Evolutionary conservation across 257 asterid genomes (phyloP).

Genomic region (Orobanche coerulescens): DNA sequence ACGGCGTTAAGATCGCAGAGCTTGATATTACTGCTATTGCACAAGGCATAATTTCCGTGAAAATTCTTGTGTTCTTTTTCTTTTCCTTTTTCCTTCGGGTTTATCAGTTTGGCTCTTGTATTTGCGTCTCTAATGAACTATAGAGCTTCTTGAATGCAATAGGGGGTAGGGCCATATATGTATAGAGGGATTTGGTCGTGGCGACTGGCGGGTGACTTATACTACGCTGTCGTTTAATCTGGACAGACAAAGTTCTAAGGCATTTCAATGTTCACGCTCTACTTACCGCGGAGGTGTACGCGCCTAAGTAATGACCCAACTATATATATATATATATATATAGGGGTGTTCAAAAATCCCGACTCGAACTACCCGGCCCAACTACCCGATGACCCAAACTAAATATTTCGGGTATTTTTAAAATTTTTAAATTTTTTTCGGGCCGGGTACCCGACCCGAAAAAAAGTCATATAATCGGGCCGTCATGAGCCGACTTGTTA

Average conservation of each 20-base stretch:
- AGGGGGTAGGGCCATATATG: slow-evolving; percentile 3
- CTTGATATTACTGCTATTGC: slow-evolving; percentile 32
- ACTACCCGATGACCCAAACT: no score
- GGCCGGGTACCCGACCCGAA: no score
- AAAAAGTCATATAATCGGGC: no score
- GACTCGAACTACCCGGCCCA: no score
- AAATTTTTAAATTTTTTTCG: no score
- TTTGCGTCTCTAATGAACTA: background rate
- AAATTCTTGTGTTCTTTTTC: background rate
- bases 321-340: no score
- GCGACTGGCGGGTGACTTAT: background rate
- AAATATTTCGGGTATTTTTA: no score
- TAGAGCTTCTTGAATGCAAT: background rate
- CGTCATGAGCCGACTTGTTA: no score
- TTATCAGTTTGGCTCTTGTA: background rate
- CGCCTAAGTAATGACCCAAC: background rate
- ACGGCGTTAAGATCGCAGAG: slow-evolving; percentile 40
- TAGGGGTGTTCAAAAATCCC: no score
- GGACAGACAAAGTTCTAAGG: background rate
- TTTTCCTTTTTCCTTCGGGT: background rate
- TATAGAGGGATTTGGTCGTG: background rate
- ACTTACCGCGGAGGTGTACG: background rate
- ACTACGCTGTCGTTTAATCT: slow-evolving; percentile 21
- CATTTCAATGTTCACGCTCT: background rate
- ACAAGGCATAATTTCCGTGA: slow-evolving; percentile 29